Evolutionary conservation across 163 green algal species (phyloP).

Genomic region (Scenedesmus sp.): DNA sequence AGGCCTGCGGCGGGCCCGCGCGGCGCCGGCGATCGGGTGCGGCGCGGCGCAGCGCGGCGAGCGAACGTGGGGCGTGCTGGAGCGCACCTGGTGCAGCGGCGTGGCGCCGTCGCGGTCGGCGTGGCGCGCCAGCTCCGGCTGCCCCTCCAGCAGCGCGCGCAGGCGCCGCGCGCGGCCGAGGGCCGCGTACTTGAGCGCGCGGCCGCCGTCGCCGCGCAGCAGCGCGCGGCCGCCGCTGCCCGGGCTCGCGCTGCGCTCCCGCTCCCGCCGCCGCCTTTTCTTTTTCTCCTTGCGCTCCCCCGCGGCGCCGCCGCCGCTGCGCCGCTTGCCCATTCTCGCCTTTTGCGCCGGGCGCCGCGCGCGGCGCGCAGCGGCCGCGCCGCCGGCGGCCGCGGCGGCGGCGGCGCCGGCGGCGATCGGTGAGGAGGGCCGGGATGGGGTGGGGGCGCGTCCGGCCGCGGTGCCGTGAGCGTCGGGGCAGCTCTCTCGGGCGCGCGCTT

Average conservation of each 20-base stretch:
- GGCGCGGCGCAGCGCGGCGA: too few relatives aligned
- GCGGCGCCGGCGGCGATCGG: too few relatives aligned
- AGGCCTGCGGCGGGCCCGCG: conserved; percentile 50
- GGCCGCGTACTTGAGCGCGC: conserved; percentile 14
- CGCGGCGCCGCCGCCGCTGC: not conserved
- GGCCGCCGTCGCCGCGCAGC: not conserved
- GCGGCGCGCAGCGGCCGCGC: too few relatives aligned
- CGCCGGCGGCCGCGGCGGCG: too few relatives aligned
- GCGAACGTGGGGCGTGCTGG: too few relatives aligned
- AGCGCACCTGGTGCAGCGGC: conserved; percentile 22
- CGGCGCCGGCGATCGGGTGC: too few relatives aligned
- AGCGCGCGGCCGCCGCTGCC: not conserved
- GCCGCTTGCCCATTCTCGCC: not conserved
- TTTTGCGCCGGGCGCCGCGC: too few relatives aligned
- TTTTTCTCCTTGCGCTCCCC: not conserved
- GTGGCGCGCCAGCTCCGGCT: too few relatives aligned
- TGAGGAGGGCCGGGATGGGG: too few relatives aligned
- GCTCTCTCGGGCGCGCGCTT: too few relatives aligned
- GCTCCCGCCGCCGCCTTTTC: conserved; percentile 15
- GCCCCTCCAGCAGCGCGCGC: not conserved
- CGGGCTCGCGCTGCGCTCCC: not conserved
- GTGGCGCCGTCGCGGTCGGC: not conserved
- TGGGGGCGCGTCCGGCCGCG: too few relatives aligned
- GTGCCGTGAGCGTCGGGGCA: too few relatives aligned
- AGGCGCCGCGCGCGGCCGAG: not conserved